A percentile compares a stretch with the other conserved stretches of the same genome.
Evolutionary conservation across 2,329 filamentous ascomycete genomes (phyloP).

Genomic region (Verticillium klebahnii): DNA sequence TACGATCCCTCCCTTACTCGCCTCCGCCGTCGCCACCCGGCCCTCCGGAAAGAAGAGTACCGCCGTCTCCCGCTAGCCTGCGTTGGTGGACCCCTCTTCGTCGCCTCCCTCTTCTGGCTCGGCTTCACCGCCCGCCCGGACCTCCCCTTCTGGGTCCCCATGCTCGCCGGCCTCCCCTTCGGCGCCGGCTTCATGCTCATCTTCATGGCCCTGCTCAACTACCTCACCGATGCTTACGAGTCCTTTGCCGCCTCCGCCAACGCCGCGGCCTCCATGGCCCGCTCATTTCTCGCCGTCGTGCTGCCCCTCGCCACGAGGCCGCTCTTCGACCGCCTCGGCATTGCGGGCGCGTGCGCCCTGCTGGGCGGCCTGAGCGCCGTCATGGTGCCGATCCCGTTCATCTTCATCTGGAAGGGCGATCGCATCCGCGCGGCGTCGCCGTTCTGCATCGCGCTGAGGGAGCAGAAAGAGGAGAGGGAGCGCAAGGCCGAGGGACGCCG

Average conservation of each 20-base stretch:
- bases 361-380: slow-evolving; percentile 44
- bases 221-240: slow-evolving; percentile 64
- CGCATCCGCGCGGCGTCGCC: slow-evolving; percentile 50
- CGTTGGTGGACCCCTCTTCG: slow-evolving; percentile 62
- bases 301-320: slow-evolving; percentile 50
- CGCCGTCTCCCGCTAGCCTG: slow-evolving; percentile 68
- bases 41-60: slow-evolving; percentile 63
- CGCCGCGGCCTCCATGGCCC: slow-evolving; percentile 14
- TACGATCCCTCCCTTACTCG: slow-evolving; percentile 59
- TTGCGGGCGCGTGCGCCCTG: slow-evolving; percentile 47
- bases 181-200: slow-evolving; percentile 58
- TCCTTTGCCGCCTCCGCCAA: slow-evolving; percentile 43
- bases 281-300: slow-evolving; percentile 23
- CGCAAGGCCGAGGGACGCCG: slow-evolving; percentile 31
- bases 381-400: slow-evolving; percentile 46
- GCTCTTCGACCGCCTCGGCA: slow-evolving; percentile 44
- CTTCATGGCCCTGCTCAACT: slow-evolving; percentile 61
- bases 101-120: slow-evolving; percentile 54
- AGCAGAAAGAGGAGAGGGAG: slow-evolving; percentile 43
- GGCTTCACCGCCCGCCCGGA: slow-evolving; percentile 49
- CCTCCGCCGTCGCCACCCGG: slow-evolving; percentile 24
- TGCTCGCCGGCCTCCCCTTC: slow-evolving; percentile 57
- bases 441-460: slow-evolving; percentile 57
- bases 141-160: slow-evolving; percentile 50
- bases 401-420: slow-evolving; percentile 51